Conservation (phyloP, 2,329 filamentous ascomycete species). For the Colletotrichum horii region DNA sequence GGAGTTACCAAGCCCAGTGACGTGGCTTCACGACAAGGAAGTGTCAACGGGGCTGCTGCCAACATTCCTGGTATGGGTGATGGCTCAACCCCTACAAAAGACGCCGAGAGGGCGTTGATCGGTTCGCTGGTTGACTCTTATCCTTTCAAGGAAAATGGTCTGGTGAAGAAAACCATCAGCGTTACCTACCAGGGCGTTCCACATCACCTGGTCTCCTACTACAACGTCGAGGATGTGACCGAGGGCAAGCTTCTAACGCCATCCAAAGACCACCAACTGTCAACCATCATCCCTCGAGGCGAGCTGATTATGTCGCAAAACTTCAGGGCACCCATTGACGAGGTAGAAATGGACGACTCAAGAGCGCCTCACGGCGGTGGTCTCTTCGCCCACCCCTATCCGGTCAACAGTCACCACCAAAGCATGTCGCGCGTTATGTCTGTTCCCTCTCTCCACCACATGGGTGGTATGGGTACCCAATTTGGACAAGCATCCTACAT, state of each 20-base stretch:
- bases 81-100: slow-evolving; percentile 7
- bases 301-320: slow-evolving; percentile 68
- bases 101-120: slow-evolving; percentile 20
- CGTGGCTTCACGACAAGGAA: slow-evolving; percentile 25
- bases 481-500: slow-evolving; percentile 8
- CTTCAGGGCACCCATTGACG: slow-evolving; percentile 70
- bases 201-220: slow-evolving; percentile 90
- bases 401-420: slow-evolving; percentile 22
- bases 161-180: slow-evolving; percentile 94
- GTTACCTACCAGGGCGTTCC: slow-evolving; percentile 75
- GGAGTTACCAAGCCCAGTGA: slow-evolving; percentile 39
- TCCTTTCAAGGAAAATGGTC: slow-evolving; percentile 79
- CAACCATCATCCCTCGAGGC: slow-evolving; percentile 56
- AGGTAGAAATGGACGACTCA: slow-evolving; percentile 47
- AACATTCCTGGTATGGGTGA: slow-evolving; percentile 9
- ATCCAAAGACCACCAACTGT: slow-evolving; percentile 49
- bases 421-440: slow-evolving; percentile 28
- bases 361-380: slow-evolving; percentile 1
- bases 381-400: slow-evolving; percentile 3
- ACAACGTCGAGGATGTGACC: slow-evolving; percentile 80
- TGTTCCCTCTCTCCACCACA: slow-evolving; percentile 12
- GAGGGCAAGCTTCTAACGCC: slow-evolving; percentile 64
- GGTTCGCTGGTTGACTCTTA: slow-evolving; percentile 86
- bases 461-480: neutral
- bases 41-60: neutral